phyloP scores from a whole-genome alignment of 2,329 filamentous ascomycete species.

The Monosporascus sp. region DNA sequence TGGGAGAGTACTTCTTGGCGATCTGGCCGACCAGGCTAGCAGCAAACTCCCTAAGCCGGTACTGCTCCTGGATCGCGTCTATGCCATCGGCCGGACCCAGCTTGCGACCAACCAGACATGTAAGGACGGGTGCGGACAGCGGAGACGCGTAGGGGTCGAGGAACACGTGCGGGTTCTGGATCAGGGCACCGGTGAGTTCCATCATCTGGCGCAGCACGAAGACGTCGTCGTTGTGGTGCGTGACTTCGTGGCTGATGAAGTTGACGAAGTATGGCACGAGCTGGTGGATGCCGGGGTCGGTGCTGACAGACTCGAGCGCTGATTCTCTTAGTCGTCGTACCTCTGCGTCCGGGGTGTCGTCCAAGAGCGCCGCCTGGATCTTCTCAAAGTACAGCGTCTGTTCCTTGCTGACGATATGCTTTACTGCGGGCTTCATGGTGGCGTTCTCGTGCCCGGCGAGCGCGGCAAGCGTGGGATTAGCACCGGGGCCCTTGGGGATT shows the following conservation, averaged over 20 bases:
- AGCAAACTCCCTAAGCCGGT: constrained; percentile 77
- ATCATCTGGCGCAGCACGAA: constrained; percentile 90
- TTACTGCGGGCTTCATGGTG: constrained; percentile 82
- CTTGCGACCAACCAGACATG: constrained; percentile 81
- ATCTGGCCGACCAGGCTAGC: constrained; percentile 77
- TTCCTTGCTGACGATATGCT: constrained; percentile 94
- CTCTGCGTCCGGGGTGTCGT: constrained; percentile 79
- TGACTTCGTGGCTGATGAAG: constrained; percentile 93
- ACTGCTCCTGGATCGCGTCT: constrained; percentile 58
- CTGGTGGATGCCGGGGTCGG: constrained; percentile 91
- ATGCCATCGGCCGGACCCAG: constrained; percentile 56
- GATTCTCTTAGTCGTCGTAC: constrained; percentile 69
- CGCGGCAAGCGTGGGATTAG: constrained; percentile 78
- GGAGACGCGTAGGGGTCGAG: constrained; percentile 55
- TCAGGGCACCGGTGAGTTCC: constrained; percentile 78
- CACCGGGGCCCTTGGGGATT: constrained; percentile 82
- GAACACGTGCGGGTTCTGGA: constrained; percentile 78
- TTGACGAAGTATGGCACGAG: constrained; percentile 94
- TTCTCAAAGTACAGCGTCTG: constrained; percentile 96
- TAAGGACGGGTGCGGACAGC: constrained; percentile 82
- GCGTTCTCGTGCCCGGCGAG: constrained; percentile 79
- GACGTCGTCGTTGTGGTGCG: constrained; percentile 83
- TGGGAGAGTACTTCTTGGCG: constrained; percentile 72
- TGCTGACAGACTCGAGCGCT: constrained; percentile 76
- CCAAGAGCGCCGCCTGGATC: constrained; percentile 80